Conservation (phyloP, 108 stramenopile genomes). For the Skeletonema menzelii region DNA sequence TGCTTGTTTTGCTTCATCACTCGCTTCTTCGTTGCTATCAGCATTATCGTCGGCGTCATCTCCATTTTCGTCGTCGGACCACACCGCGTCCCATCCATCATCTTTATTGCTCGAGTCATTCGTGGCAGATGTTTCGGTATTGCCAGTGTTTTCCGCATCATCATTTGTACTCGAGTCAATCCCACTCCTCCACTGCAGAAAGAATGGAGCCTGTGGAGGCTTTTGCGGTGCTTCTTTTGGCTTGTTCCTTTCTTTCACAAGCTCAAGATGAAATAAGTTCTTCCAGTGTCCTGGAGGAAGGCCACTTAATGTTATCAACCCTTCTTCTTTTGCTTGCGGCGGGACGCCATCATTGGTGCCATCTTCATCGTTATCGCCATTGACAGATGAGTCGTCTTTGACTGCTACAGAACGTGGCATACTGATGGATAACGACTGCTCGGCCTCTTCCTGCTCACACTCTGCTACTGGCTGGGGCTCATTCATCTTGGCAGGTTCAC, state of each 20-base stretch:
- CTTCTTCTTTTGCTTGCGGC: constrained; percentile 57
- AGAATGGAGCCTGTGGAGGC: constrained; percentile 95
- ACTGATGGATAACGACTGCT: constrained; percentile 7
- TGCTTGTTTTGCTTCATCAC: constrained; percentile 17
- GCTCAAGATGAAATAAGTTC: constrained; percentile 92
- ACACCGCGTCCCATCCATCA: constrained; percentile 80
- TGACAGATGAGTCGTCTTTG: background rate
- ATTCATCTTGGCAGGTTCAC: constrained; percentile 79
- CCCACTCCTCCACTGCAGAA: constrained; percentile 87
- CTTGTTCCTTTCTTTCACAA: constrained; percentile 93
- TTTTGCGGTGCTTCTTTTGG: constrained; percentile 93
- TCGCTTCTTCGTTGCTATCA: constrained; percentile 44
- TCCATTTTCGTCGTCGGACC: constrained; percentile 82
- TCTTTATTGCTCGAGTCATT: constrained; percentile 41
- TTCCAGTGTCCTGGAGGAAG: constrained; percentile 96
- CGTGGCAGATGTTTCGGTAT: background rate
- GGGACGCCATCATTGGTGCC: constrained; percentile 23
- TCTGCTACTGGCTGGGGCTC: constrained; percentile 86
- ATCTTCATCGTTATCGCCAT: constrained; percentile 39
- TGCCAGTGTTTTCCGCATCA: constrained; percentile 6
- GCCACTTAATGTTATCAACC: constrained; percentile 87
- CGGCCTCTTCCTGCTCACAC: constrained; percentile 54
- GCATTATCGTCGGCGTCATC: constrained; percentile 10
- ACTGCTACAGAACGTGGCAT: constrained; percentile 12
- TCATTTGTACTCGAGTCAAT: constrained; percentile 41